Evolutionary conservation across 768 basidiomycete genomes (phyloP).

Genomic region (Rhizopogon salebrosus): DNA sequence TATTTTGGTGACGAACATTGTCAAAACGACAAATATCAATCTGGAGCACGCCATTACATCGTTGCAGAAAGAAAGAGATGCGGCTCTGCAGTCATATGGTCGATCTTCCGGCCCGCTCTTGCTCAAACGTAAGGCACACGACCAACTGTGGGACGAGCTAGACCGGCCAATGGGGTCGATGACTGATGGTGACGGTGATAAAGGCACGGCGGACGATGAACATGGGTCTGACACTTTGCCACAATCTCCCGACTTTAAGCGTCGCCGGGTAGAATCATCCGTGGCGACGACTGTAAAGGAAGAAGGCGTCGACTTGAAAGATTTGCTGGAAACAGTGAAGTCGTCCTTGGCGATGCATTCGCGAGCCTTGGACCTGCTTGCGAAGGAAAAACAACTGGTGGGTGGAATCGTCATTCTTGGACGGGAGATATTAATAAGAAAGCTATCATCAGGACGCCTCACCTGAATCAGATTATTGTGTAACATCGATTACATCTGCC

Average conservation of each 20-base stretch:
- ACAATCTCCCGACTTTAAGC: constrained; percentile 9
- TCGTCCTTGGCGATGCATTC: constrained; percentile 45
- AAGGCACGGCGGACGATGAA: not conserved
- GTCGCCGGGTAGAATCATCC: constrained; percentile 10
- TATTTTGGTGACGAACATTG: constrained; percentile 36
- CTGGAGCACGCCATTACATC: constrained; percentile 29
- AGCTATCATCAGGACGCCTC: constrained; percentile 7
- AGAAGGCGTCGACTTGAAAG: constrained; percentile 19
- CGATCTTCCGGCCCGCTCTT: constrained; percentile 6
- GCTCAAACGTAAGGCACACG: constrained; percentile 7
- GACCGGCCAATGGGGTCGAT: not conserved
- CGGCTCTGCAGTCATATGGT: constrained; percentile 13
- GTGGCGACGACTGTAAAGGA: constrained; percentile 11
- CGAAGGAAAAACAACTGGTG: constrained; percentile 46
- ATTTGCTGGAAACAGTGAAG: constrained; percentile 42
- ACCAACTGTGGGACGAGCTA: not conserved
- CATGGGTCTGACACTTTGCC: not conserved
- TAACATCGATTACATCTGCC: constrained; percentile 5
- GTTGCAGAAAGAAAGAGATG: constrained; percentile 28
- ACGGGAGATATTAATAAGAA: not conserved
- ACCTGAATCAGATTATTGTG: constrained; percentile 11
- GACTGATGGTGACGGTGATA: not conserved
- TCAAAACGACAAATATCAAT: constrained; percentile 28
- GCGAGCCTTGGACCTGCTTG: constrained; percentile 34
- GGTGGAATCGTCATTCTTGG: not conserved